Conservation (phyloP, 169 alveolate genomes). For the Eimeria tenella region DNA sequence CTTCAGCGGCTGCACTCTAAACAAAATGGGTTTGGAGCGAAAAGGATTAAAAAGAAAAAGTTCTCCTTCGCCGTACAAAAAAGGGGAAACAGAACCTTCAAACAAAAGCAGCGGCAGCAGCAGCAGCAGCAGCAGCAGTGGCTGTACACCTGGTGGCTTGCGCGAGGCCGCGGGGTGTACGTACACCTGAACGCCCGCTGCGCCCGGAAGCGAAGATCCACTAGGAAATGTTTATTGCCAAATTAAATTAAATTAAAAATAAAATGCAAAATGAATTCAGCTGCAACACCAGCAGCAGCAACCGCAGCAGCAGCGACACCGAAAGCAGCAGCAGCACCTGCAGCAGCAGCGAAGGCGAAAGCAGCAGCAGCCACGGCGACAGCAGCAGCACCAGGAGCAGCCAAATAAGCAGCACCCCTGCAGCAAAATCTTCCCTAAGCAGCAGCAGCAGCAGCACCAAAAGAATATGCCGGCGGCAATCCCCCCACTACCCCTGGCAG, state of each 20-base stretch:
- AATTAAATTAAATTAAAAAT: too few species aligned
- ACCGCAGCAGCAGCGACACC: neutral
- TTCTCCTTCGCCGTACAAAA: neutral
- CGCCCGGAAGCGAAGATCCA: too few species aligned
- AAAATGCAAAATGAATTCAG: neutral
- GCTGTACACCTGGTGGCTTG: too few species aligned
- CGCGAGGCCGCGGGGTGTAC: too few species aligned
- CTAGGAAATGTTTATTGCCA: neutral
- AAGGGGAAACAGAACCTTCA: neutral
- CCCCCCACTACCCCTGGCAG: too few species aligned
- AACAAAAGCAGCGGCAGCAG: too few species aligned
- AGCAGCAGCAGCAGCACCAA: neutral
- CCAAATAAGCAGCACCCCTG: neutral
- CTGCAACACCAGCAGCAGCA: neutral
- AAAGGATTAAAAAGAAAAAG: neutral
- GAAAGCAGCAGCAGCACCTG: neutral
- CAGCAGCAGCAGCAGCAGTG: too few species aligned
- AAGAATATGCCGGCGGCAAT: too few species aligned
- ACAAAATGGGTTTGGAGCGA: neutral
- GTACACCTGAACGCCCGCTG: too few species aligned
- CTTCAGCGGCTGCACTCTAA: neutral
- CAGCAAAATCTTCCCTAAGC: too few species aligned
- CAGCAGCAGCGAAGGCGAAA: neutral
- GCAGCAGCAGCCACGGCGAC: neutral
- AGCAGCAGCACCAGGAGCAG: slow-evolving; percentile 5